Percentiles rank a stretch among this genome's conserved stretches.
phyloP scores from a whole-genome alignment of 2,329 filamentous ascomycete genomes.

The Ophiostoma australiae region DNA sequence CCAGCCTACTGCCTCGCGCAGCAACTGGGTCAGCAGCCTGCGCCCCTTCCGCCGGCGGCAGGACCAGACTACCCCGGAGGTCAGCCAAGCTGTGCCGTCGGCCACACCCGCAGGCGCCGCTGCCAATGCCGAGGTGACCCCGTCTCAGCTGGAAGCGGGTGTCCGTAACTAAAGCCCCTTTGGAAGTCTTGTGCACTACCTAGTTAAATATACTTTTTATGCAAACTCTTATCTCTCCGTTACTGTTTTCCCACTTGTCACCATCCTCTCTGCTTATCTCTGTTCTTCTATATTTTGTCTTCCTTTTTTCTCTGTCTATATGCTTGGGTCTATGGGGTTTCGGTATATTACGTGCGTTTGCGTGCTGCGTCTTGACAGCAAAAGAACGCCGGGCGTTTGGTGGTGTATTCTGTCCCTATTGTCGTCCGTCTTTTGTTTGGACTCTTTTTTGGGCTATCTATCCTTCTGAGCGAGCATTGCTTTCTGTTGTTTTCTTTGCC shows the following conservation, averaged over 20 bases:
- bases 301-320: neutral
- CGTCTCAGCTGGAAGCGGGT: constrained; percentile 38
- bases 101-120: neutral
- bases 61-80: constrained; percentile 12
- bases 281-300: neutral
- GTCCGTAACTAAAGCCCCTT: constrained; percentile 22
- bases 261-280: neutral
- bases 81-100: neutral
- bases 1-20: constrained; percentile 16
- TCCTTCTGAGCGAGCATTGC: neutral
- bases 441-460: neutral
- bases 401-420: constrained; percentile 8
- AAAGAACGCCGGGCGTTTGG: neutral
- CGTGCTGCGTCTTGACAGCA: neutral
- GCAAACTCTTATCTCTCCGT: neutral
- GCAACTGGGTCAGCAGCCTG: constrained; percentile 18
- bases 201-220: neutral
- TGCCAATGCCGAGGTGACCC: constrained; percentile 28
- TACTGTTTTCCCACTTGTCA: neutral
- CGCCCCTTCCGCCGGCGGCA: constrained; percentile 20
- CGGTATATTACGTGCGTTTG: neutral
- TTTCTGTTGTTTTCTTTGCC: neutral
- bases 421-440: neutral
- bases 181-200: neutral
- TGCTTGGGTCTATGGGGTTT: neutral